Evolutionary conservation across 2,329 filamentous ascomycete genomes (phyloP).

Genomic region (Penicillium sp.): DNA sequence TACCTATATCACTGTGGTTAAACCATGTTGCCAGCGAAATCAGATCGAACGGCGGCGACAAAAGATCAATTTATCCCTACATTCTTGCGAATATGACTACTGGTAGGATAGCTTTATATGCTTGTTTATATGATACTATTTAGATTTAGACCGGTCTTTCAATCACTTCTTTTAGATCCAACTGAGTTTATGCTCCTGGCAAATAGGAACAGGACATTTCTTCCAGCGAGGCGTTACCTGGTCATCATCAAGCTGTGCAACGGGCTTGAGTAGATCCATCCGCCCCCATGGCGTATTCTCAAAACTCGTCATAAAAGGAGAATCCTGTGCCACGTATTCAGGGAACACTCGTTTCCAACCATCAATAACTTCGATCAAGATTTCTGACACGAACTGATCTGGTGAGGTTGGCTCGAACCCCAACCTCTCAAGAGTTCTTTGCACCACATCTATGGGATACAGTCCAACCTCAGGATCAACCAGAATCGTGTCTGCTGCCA

Average conservation of each 20-base stretch:
- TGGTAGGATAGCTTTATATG: no score
- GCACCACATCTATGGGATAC: constrained; percentile 9
- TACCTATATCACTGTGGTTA: no score
- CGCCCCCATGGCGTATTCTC: constrained; percentile 9
- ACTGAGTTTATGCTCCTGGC: not conserved
- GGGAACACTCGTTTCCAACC: constrained; percentile 25
- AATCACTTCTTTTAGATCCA: not conserved
- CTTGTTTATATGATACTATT: no score
- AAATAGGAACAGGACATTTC: constrained; percentile 16
- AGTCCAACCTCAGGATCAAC: constrained; percentile 9
- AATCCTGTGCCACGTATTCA: constrained; percentile 9
- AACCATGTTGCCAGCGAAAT: no score
- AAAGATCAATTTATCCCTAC: no score
- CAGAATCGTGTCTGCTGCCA: constrained; percentile 11
- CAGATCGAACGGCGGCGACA: no score
- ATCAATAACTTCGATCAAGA: constrained; percentile 28
- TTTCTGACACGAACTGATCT: constrained; percentile 27
- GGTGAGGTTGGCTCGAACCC: constrained; percentile 5
- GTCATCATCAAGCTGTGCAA: constrained; percentile 13
- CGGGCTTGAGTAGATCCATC: constrained; percentile 17
- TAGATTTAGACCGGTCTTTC: not conserved
- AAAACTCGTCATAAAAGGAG: constrained; percentile 8
- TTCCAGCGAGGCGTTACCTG: constrained; percentile 13
- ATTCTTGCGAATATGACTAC: no score
- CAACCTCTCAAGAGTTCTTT: not conserved